A percentile compares a stretch with the other conserved stretches of the same genome.
Conservation (phyloP, 2,329 filamentous ascomycete genomes). For the Ascochyta viciae-villosae region DNA sequence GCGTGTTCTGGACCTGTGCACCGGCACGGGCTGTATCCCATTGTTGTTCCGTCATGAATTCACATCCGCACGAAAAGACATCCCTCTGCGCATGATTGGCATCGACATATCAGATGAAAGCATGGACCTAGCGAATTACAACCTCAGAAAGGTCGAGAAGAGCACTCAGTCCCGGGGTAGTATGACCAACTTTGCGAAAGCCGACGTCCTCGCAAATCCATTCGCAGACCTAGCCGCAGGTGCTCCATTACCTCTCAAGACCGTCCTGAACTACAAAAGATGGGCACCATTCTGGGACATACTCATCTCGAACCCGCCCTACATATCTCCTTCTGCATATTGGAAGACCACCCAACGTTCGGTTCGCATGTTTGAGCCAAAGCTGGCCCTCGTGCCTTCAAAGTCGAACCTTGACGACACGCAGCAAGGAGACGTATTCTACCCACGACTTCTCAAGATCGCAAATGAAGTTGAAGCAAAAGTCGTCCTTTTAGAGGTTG, state of each 20-base stretch:
- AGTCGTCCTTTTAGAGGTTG: constrained; percentile 73
- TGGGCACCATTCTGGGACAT: constrained; percentile 59
- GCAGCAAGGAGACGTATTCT: constrained; percentile 66
- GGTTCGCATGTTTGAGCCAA: constrained; percentile 83
- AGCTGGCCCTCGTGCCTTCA: constrained; percentile 71
- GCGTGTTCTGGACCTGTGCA: constrained; percentile 83
- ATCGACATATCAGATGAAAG: constrained; percentile 76
- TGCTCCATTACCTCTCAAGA: constrained; percentile 21
- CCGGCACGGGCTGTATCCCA: constrained; percentile 89
- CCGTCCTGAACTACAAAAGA: constrained; percentile 19
- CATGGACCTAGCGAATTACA: constrained; percentile 69
- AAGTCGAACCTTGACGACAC: constrained; percentile 23
- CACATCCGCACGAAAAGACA: constrained; percentile 33
- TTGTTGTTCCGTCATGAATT: constrained; percentile 75
- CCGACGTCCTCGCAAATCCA: constrained; percentile 57
- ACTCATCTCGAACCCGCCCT: constrained; percentile 88
- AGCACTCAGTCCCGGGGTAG: constrained; percentile 10
- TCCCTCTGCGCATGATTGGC: constrained; percentile 64
- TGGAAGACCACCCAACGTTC: constrained; percentile 70
- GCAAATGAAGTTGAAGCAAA: constrained; percentile 59
- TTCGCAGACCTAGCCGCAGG: constrained; percentile 50
- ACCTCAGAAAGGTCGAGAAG: constrained; percentile 58
- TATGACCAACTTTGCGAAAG: constrained; percentile 56
- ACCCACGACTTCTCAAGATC: constrained; percentile 67
- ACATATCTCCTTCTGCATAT: constrained; percentile 75